These are phyloP conservation scores for Eleusine indica DNA, from an alignment of 176 grass and related monocot genomes.

Conservation along the genomic window DNA sequence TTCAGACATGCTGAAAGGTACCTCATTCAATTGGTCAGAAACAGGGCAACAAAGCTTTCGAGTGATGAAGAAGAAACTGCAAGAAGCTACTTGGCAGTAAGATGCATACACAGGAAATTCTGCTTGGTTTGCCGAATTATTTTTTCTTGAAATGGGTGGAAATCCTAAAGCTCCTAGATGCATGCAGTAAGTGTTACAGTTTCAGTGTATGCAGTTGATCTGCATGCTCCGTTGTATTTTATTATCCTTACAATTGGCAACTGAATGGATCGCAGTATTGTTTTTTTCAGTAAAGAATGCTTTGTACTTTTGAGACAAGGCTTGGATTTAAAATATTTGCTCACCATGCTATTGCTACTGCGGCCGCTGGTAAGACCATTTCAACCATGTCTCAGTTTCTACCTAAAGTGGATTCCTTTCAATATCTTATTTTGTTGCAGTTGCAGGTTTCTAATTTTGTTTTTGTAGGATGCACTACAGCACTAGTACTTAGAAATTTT, in stretches of 20 bases:
- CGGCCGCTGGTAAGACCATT: constrained; percentile 13
- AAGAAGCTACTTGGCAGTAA: constrained; percentile 72
- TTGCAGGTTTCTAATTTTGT: not conserved
- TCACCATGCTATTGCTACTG: not conserved
- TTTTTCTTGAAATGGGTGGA: constrained; percentile 5
- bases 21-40: constrained; percentile 69
- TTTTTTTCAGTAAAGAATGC: not conserved
- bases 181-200: not conserved
- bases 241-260: constrained; percentile 17
- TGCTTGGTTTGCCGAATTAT: constrained; percentile 33
- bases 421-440: not conserved
- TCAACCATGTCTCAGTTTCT: not conserved
- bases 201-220: constrained; percentile 10
- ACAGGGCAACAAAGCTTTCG: constrained; percentile 74
- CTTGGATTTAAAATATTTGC: not conserved
- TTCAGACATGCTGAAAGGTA: constrained; percentile 67
- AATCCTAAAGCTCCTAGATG: constrained; percentile 18
- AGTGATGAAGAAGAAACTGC: constrained; percentile 79
- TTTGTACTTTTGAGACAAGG: not conserved
- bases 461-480: not conserved
- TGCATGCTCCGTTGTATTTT: constrained; percentile 17
- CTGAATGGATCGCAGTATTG: not conserved
- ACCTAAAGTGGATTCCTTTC: too few species aligned
- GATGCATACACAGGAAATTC: constrained; percentile 31
- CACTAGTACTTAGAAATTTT: not conserved